Evolutionary conservation across 139 green algal species (phyloP), one percentile per base, ranked within the genome.

Genomic region (Nannochloris sp.): DNA sequence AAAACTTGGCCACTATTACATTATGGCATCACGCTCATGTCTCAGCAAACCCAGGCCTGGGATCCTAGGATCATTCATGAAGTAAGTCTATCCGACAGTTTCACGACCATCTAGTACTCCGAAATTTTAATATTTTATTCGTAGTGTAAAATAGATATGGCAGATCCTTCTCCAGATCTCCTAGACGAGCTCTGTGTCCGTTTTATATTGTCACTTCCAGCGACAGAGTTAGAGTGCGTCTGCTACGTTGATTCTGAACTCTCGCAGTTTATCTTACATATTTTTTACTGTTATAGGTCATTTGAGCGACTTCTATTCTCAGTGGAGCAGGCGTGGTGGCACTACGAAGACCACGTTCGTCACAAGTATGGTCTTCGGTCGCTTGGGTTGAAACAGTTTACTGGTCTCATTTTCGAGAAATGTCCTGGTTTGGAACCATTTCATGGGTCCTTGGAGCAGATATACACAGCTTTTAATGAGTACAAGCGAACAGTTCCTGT

Each of bases 311-410:
- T 97, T 2, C 76, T 97, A 46, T 97, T 97, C 55, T 60, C 89
- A 0, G 82, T 97, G 0, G 92, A 97, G 65, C 84, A 96, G 66
- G 91, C 91, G 4, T 90, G 92, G 79, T 97, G 91, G 91, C 94
- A 92, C 56, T 97, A 97, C 69, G 90, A 97, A 79, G 91, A 8
- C 43, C 29, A 26, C 28, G 43, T 36, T 30, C 25, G 14, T 31
- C 50, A 36, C 25, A 33, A 33, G 23, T 59, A 23, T 23, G 46
- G 46, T 53, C 46, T 75, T 23, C 66, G 49, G n/a, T 69, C 62
- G 9, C 49, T 73, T 17, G 56, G 28, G 16, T 61, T 78, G 2
- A 80, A 82, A 25, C 77, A 89, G 23, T 95, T 95, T 67, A 78
- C 79, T 5, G 71, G 53, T 10, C 61, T 89, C 10, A 81, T 94